Conservation (phyloP, 2,329 filamentous ascomycete genomes). For the Aureobasidium sp. region DNA sequence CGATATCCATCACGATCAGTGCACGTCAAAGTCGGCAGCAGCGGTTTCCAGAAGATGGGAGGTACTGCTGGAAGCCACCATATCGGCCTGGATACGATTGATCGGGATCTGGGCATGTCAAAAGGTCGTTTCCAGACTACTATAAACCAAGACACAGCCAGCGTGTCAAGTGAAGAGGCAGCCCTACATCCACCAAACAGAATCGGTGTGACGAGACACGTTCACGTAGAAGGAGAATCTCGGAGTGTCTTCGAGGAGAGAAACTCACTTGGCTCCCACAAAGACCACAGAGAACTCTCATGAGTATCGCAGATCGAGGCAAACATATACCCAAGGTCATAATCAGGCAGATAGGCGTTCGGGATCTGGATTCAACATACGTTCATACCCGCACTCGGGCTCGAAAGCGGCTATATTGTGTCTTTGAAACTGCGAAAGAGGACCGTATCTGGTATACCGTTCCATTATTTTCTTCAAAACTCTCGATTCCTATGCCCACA, state of each 20-base stretch:
- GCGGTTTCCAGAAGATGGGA: constrained; percentile 1
- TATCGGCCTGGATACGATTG: constrained; percentile 2
- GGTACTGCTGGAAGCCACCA: neutral
- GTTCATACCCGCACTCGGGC: neutral
- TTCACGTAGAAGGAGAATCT: constrained; percentile 9
- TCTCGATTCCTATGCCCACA: neutral
- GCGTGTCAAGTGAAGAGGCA: neutral
- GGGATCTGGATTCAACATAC: neutral
- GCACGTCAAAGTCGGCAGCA: constrained; percentile 2
- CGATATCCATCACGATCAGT: neutral
- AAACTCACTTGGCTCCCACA: neutral
- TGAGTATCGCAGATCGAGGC: neutral
- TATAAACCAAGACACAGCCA: neutral
- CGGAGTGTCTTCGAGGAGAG: neutral
- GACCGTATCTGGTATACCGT: neutral
- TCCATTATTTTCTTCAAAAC: neutral
- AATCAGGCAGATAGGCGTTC: neutral
- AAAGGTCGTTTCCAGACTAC: constrained; percentile 2
- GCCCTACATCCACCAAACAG: constrained; percentile 5
- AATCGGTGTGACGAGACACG: neutral
- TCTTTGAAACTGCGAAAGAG: neutral
- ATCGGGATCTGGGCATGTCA: constrained; percentile 5
- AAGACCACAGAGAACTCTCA: constrained; percentile 2
- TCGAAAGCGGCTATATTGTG: neutral
- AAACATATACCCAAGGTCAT: neutral